These are phyloP conservation scores for Penicillium lividum DNA, from an alignment of 495 filamentous ascomycete species.

Conservation along the genomic window DNA sequence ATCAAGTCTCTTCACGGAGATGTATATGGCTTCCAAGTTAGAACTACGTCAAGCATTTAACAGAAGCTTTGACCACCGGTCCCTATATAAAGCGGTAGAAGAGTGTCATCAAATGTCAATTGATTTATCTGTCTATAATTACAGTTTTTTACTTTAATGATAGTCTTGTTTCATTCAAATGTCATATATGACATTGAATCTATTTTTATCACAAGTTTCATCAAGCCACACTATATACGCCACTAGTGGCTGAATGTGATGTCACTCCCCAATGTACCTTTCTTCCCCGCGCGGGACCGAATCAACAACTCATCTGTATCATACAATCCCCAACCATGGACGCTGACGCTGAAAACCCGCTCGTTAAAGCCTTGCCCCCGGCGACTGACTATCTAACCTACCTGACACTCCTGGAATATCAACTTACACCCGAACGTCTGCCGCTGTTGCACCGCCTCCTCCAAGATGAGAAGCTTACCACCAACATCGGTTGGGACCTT, in stretches of 20 bases:
- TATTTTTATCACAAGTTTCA: no score
- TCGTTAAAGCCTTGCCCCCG: slow-evolving; percentile 61
- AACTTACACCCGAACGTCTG: slow-evolving; percentile 74
- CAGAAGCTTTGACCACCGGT: no score
- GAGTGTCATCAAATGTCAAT: no score
- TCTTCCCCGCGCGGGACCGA: slow-evolving; percentile 6
- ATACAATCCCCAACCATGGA: slow-evolving; percentile 20
- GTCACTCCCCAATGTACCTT: slow-evolving; percentile 12
- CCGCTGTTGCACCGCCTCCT: slow-evolving; percentile 75
- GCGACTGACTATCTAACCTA: slow-evolving; percentile 84
- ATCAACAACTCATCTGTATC: slow-evolving; percentile 8
- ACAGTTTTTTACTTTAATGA: no score
- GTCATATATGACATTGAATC: no score
- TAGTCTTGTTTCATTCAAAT: no score
- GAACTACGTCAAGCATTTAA: no score
- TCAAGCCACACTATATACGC: background rate
- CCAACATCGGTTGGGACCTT: slow-evolving; percentile 95
- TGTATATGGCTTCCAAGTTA: no score
- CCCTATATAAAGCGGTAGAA: no score
- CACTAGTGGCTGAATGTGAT: slow-evolving; percentile 5
- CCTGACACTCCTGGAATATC: slow-evolving; percentile 82
- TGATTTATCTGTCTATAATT: no score
- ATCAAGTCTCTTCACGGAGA: no score
- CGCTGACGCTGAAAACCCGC: slow-evolving; percentile 33
- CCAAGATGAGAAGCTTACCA: slow-evolving; percentile 79